Evolutionary conservation across 164 flowering plant genomes (phyloP).

Genomic region (Magnolia changhungtana): DNA sequence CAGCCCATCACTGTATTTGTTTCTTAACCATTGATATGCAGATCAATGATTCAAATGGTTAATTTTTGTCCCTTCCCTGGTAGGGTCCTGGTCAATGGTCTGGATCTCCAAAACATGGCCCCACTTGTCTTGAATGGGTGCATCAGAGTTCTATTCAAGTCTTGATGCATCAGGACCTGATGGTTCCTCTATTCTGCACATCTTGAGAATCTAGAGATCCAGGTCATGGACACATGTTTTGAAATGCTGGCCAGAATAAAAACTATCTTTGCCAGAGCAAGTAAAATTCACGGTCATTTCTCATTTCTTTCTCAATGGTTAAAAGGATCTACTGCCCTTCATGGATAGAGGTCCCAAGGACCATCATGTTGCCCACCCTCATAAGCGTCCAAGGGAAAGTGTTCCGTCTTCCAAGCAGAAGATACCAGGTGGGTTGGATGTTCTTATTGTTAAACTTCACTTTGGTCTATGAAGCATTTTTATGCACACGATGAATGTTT

Average conservation of each 20-base stretch:
- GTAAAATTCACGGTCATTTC: neutral
- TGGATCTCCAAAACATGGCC: too few species aligned
- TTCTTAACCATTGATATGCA: neutral
- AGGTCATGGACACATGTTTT: too few species aligned
- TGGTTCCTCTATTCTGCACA: too few species aligned
- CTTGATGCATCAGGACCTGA: too few species aligned
- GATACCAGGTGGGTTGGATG: constrained; percentile 35
- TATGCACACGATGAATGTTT: too few species aligned
- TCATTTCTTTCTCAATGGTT: neutral
- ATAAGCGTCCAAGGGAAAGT: constrained; percentile 84
- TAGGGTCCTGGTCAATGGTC: too few species aligned
- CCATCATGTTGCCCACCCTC: constrained; percentile 63
- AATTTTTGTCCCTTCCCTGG: too few species aligned
- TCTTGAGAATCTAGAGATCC: too few species aligned
- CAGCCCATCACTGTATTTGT: neutral
- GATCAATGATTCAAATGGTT: neutral
- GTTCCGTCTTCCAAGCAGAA: constrained; percentile 34
- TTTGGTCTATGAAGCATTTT: too few species aligned
- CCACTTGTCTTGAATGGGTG: too few species aligned
- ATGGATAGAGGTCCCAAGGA: constrained; percentile 84
- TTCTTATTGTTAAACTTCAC: too few species aligned
- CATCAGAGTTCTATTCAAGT: too few species aligned
- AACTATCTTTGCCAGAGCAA: constrained; percentile 2
- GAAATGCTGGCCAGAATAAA: neutral
- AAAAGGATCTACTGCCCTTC: constrained; percentile 73